Percentiles rank a stretch among this genome's conserved stretches.
Evolutionary conservation across 148 eudicot genomes (phyloP).

Genomic region (Rhododendron ferrugineum): DNA sequence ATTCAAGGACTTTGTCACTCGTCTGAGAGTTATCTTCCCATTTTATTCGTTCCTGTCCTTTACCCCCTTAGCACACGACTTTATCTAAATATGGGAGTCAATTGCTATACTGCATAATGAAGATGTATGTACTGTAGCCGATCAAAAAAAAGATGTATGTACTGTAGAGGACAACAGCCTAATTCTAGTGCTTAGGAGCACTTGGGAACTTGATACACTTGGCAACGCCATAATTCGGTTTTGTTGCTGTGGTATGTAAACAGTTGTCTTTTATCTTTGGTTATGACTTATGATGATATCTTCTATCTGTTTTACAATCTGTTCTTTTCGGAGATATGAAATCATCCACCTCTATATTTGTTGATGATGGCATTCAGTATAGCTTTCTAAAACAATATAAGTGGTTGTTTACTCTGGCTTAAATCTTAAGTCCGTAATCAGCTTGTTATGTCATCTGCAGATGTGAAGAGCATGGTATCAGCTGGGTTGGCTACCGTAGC

Average conservation of each 20-base stretch:
- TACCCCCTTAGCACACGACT: not conserved
- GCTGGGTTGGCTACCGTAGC: slow-evolving; percentile 66
- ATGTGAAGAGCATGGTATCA: slow-evolving; percentile 84
- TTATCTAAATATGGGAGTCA: not conserved
- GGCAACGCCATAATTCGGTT: no score
- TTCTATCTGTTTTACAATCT: not conserved
- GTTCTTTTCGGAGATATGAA: not conserved
- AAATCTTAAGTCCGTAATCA: not conserved
- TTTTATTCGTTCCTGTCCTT: not conserved
- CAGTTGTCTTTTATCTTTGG: not conserved
- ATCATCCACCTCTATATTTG: not conserved
- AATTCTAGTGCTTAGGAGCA: not conserved
- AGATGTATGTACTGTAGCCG: not conserved
- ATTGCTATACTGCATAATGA: not conserved
- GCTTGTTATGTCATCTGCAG: slow-evolving; percentile 32
- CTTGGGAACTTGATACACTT: not conserved
- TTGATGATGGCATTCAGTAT: no score
- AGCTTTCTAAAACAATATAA: not conserved
- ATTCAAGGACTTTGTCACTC: not conserved
- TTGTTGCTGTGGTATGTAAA: not conserved
- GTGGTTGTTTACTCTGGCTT: not conserved
- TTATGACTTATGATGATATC: no score
- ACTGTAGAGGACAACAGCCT: not conserved
- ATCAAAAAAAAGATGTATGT: not conserved
- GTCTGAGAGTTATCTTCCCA: not conserved